A percentile compares a stretch with the other conserved stretches of the same genome.
phyloP scores from a whole-genome alignment of 768 basidiomycete species.

The Roridomyces roridus region DNA sequence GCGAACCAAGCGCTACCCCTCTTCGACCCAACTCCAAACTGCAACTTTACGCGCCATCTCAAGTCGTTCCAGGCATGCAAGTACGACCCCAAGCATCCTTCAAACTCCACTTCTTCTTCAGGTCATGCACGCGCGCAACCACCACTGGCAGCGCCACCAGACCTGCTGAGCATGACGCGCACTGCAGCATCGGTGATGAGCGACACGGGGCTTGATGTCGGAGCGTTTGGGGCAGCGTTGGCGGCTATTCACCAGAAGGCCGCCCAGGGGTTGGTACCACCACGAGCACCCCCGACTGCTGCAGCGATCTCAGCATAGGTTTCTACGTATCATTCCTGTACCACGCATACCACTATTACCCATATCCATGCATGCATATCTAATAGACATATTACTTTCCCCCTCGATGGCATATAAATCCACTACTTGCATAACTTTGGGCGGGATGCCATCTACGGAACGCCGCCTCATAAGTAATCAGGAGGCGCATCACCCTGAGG shows the following conservation, averaged over 20 bases:
- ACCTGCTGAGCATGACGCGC: constrained; percentile 5
- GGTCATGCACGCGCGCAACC: too few relatives aligned
- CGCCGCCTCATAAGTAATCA: too few relatives aligned
- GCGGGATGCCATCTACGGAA: too few relatives aligned
- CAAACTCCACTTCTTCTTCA: too few relatives aligned
- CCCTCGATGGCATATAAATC: too few relatives aligned
- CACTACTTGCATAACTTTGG: too few relatives aligned
- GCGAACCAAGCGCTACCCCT: constrained; percentile 52
- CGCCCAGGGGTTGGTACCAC: background rate
- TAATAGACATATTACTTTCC: too few relatives aligned
- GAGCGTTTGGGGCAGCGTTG: constrained; percentile 17
- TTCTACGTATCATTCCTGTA: background rate
- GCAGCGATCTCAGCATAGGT: background rate
- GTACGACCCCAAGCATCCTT: constrained; percentile 46
- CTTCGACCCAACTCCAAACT: constrained; percentile 54
- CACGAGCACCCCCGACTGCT: background rate
- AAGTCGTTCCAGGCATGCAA: constrained; percentile 52
- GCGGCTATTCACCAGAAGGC: constrained; percentile 15
- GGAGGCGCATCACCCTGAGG: too few relatives aligned
- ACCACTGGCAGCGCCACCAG: background rate
- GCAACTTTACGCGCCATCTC: constrained; percentile 54
- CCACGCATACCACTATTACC: too few relatives aligned
- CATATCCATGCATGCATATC: too few relatives aligned
- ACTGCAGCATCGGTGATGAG: constrained; percentile 18
- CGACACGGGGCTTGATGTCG: constrained; percentile 18